Base-by-base conservation (phyloP, 2,329 filamentous ascomycete species). In the Didymella arachidicola region DNA sequence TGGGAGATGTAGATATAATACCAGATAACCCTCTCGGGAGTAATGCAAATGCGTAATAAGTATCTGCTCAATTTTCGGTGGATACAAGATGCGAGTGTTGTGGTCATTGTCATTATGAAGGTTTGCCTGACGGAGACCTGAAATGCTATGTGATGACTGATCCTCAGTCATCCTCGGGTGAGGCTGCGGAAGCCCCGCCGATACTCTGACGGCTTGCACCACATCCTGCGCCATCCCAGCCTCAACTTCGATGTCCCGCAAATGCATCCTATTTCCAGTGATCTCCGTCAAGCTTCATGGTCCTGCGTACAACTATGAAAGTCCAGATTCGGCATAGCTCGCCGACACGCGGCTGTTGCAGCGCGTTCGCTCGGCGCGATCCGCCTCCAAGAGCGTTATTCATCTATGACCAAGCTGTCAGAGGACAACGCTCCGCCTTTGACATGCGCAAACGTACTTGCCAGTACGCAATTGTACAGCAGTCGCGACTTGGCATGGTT, bases 111-210 rank as follows among this genome's bases (percentile, higher is more conserved):
- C 16, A 7, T 16, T 36, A 7, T 18, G 32, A 36, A 16, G 2
- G 14, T 36, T n/a, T 18, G 32, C 16, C 6, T 36, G 32, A 36
- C 14, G 32, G n/a, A 36, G 4, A 36, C 3, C 32, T 16, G 6
- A 16, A 16, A 42, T 30, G 12, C 44, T 16, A 42, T 30, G 12
- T 48, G 56, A 44, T 58, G 49, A 53, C 49, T 58, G 49, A 58
- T 44, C 14, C 25, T 34, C 19, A 4, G 39, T 51, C 38, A 48
- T 49, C 49, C 12, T 22, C 34, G n/a, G 18, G 39, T 22, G 32
- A 36, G 16, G 34, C 29, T 29, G 52, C 29, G 22, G 30, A 19
- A 22, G 22, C 39, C 45, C 53, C 45, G 49, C 53, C 26, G n/a
- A 4, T 7, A 7, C 7, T 19, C 7, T 22, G 19, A 19, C 25